Conservation (phyloP, 2,329 filamentous ascomycete species). For the Aureobasidium sp. region DNA sequence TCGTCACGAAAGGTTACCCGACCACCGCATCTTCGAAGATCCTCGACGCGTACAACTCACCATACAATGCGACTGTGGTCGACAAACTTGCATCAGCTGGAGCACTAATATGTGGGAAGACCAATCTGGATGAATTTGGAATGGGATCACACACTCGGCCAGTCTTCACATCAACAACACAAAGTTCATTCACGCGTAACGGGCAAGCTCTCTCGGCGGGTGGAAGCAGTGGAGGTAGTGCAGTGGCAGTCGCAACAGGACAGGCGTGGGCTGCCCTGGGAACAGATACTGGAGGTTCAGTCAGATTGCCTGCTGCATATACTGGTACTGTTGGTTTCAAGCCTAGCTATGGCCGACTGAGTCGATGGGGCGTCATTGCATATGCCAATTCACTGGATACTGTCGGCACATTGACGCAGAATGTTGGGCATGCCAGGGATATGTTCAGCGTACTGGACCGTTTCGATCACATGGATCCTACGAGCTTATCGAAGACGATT, state of each 20-base stretch:
- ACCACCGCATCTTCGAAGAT: conserved; percentile 89
- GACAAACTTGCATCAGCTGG: conserved; percentile 69
- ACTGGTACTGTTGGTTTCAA: conserved; percentile 88
- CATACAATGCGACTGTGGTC: conserved; percentile 87
- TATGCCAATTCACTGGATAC: conserved; percentile 96
- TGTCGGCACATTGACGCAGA: conserved; percentile 76
- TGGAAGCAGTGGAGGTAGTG: conserved; percentile 95
- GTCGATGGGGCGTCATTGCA: conserved; percentile 85
- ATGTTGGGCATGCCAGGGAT: conserved; percentile 51
- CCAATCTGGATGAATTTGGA: conserved; percentile 96
- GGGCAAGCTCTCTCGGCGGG: conserved; percentile 68
- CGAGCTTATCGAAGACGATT: conserved; percentile 66
- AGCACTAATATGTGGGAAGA: conserved; percentile 76
- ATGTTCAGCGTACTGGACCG: conserved; percentile 58
- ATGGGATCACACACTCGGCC: conserved; percentile 88
- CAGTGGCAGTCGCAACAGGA: conserved; percentile 78
- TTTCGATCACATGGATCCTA: conserved; percentile 79
- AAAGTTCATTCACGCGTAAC: conserved; percentile 49
- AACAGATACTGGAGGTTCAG: conserved; percentile 93
- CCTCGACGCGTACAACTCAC: conserved; percentile 72
- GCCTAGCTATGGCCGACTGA: conserved; percentile 90
- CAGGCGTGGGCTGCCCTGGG: conserved; percentile 78
- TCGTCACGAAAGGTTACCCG: conserved; percentile 46
- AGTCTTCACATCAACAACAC: conserved; percentile 73
- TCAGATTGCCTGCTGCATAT: conserved; percentile 89